These are phyloP conservation scores for Peniophora sp. DNA, from an alignment of 1,284 basidiomycete species.

Conservation along the genomic window DNA sequence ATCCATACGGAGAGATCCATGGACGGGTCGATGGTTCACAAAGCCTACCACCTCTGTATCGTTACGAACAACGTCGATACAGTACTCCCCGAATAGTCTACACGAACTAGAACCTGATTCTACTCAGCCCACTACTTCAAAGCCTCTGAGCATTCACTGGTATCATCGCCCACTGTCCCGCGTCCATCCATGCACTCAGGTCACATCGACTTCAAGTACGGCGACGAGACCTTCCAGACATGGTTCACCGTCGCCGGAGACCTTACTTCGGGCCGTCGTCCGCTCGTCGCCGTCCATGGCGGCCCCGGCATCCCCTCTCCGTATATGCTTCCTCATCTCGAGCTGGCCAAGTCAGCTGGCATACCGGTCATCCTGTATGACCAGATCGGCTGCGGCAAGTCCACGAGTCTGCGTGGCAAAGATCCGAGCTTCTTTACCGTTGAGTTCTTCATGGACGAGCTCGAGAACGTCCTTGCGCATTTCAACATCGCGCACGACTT, in stretches of 20 bases:
- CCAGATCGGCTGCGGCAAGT: conserved; percentile 38
- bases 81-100: too few relatives aligned
- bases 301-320: conserved; percentile 35
- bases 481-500: conserved; percentile 30
- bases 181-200: neutral
- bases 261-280: conserved; percentile 18
- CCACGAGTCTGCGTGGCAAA: conserved; percentile 32
- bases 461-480: conserved; percentile 33
- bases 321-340: conserved; percentile 31
- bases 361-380: conserved; percentile 44
- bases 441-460: conserved; percentile 41
- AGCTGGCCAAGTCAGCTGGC: conserved; percentile 17
- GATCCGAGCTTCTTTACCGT: conserved; percentile 34
- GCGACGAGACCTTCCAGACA: conserved; percentile 16
- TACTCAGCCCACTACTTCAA: too few relatives aligned
- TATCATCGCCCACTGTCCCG: too few relatives aligned
- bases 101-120: too few relatives aligned
- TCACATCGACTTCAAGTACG: conserved; percentile 13
- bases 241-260: conserved; percentile 22
- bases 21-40: too few relatives aligned
- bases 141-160: too few relatives aligned
- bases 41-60: too few relatives aligned
- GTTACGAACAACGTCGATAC: too few relatives aligned
- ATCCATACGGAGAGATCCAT: too few relatives aligned
- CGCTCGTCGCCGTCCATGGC: conserved; percentile 33